These are phyloP conservation scores for Dothistroma pini DNA, from an alignment of 2,329 filamentous ascomycete species.

Conservation along the genomic window DNA sequence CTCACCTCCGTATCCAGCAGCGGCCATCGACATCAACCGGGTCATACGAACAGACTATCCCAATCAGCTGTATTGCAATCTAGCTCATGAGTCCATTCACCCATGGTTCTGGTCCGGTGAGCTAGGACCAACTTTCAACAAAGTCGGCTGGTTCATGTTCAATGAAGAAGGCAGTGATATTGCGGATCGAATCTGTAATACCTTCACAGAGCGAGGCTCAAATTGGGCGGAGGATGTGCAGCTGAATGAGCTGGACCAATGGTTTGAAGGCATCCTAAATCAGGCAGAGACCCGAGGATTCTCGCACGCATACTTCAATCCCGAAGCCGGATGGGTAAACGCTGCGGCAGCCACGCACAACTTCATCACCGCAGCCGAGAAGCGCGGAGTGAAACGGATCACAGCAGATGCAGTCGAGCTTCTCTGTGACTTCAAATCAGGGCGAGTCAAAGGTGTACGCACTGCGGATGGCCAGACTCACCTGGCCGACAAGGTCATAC, in stretches of 20 bases:
- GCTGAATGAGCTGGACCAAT: slow-evolving; percentile 38
- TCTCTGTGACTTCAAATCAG: slow-evolving; percentile 33
- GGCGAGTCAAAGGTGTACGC: slow-evolving; percentile 45
- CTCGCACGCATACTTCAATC: slow-evolving; percentile 48
- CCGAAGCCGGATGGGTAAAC: slow-evolving; percentile 53
- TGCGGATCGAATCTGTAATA: slow-evolving; percentile 49
- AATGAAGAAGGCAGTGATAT: slow-evolving; percentile 37
- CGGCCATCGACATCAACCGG: slow-evolving; percentile 33
- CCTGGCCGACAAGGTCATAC: slow-evolving; percentile 52
- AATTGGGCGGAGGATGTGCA: slow-evolving; percentile 42
- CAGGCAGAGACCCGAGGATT: slow-evolving; percentile 38
- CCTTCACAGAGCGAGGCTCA: slow-evolving; percentile 48
- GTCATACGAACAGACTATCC: slow-evolving; percentile 35
- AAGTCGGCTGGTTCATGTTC: slow-evolving; percentile 58
- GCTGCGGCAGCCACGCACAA: slow-evolving; percentile 45
- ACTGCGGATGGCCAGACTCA: slow-evolving; percentile 47
- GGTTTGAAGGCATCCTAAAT: slow-evolving; percentile 40
- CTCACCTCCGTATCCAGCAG: slow-evolving; percentile 44
- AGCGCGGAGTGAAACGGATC: slow-evolving; percentile 46
- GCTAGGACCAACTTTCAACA: slow-evolving; percentile 50
- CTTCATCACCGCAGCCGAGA: slow-evolving; percentile 45
- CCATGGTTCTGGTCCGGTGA: slow-evolving; percentile 36
- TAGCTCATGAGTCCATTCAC: slow-evolving; percentile 39
- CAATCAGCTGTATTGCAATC: slow-evolving; percentile 28
- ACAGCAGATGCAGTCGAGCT: slow-evolving; percentile 46